Base-by-base conservation (phyloP, 1,284 basidiomycete genomes). In the Ustilago shanxiensis region DNA sequence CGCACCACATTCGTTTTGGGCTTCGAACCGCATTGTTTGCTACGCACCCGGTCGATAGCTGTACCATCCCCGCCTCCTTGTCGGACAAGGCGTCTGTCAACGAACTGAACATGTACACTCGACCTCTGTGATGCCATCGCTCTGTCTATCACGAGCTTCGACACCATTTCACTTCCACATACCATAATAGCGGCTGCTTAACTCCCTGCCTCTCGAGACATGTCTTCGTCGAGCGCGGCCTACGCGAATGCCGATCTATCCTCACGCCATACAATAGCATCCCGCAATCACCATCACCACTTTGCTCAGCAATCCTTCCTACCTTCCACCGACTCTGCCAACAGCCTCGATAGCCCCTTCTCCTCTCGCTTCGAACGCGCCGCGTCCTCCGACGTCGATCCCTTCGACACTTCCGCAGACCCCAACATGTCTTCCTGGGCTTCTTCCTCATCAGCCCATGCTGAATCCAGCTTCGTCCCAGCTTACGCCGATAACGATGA, bases 291-390 rank as follows among this genome's bases (percentile, higher is more conserved):
- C 31, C 51, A 54, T 22, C 33, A 35, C 29, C 29, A 56, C 28
- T 26, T 44, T 22, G 49, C 59, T 28, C 54, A 68, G n/a, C 60
- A 29, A 4, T 68, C 66, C 37, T 68, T 68, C 13, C 33, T 62
- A 7, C 66, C 66, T 6, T 52, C 59, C 33, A 47, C 66, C 8
- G 66, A 68, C 24, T 68, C 66, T 20, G 41, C 60, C 14, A 58
- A 62, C 41, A 68, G 66, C 41, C 33, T 62, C 31, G 66, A 68
- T n/a, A 49, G 31, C n/a, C 66, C 66, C 33, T 68, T 58, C 20
- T 57, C 66, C 7, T 56, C 66, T 8, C 59, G 55, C 49, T 68
- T 68, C 47, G 59, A 68, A 56, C 60, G 59, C 20, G 66, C 55
- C 11, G 66, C 66, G 10, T 68, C 66, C 13, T 63, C 57, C n/a